Percentiles rank a stretch among this genome's conserved stretches.
Conservation (phyloP, 2,329 filamentous ascomycete species). For the Cordyceps tenuipes region DNA sequence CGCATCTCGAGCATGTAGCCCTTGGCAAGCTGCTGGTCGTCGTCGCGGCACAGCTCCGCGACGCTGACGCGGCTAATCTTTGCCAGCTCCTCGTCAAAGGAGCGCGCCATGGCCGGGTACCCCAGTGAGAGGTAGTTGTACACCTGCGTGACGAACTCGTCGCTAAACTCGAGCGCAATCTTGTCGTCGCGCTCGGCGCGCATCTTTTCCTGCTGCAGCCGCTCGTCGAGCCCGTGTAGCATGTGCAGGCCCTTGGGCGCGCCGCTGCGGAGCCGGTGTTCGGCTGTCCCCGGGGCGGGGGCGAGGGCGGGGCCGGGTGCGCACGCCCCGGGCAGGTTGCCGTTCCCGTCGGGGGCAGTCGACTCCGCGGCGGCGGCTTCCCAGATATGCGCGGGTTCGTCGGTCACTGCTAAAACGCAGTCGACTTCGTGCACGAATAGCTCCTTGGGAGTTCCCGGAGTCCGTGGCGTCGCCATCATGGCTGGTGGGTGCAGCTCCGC, state of each 20-base stretch:
- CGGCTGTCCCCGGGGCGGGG: constrained; percentile 13
- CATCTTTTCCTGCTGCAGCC: constrained; percentile 40
- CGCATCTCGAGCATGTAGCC: constrained; percentile 63
- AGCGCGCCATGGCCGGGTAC: constrained; percentile 75
- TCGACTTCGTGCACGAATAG: constrained; percentile 35
- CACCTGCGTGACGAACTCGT: constrained; percentile 85
- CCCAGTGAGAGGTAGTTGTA: constrained; percentile 95
- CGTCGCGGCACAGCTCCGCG: constrained; percentile 62
- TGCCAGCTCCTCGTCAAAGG: constrained; percentile 76
- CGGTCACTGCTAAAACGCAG: constrained; percentile 26
- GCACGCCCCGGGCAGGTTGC: constrained; percentile 5
- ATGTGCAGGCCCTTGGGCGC: constrained; percentile 38
- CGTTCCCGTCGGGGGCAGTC: neutral
- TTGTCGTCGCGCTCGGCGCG: constrained; percentile 43
- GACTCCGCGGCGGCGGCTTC: constrained; percentile 16
- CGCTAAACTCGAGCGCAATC: constrained; percentile 62
- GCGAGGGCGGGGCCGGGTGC: neutral
- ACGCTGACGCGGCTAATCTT: constrained; percentile 68
- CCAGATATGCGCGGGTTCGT: constrained; percentile 29
- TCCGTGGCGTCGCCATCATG: constrained; percentile 43
- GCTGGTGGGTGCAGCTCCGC: constrained; percentile 36
- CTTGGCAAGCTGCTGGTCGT: constrained; percentile 51
- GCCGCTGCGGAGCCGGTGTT: constrained; percentile 22
- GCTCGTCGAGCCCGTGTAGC: constrained; percentile 44
- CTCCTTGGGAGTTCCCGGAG: constrained; percentile 33